Conservation (phyloP, 2,329 filamentous ascomycete species). For the Chaetoscypha palmicola region DNA sequence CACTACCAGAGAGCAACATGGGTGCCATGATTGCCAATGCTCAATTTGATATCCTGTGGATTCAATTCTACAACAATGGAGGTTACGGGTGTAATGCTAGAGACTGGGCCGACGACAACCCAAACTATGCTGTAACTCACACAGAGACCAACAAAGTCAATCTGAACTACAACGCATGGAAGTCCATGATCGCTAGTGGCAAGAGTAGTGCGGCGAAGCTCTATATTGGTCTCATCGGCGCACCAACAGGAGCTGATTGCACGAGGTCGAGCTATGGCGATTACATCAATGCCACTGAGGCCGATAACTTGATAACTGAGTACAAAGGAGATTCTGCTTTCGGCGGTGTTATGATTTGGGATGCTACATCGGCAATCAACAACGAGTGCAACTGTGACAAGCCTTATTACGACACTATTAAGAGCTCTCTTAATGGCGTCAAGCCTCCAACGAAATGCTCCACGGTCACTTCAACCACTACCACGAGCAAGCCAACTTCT, state of each 20-base stretch:
- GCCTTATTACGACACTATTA: slow-evolving; percentile 16
- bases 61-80: slow-evolving; percentile 31
- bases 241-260: slow-evolving; percentile 7
- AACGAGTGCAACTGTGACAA: slow-evolving; percentile 13
- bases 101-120: slow-evolving; percentile 19
- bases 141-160: slow-evolving; percentile 2
- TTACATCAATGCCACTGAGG: slow-evolving; percentile 22
- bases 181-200: slow-evolving; percentile 13
- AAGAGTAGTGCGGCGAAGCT: slow-evolving; percentile 25
- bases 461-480: not conserved
- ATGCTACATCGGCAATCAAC: slow-evolving; percentile 22
- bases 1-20: slow-evolving; percentile 29
- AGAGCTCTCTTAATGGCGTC: slow-evolving; percentile 16
- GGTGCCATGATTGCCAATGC: slow-evolving; percentile 22
- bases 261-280: slow-evolving; percentile 10
- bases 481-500: not conserved
- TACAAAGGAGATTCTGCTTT: slow-evolving; percentile 22
- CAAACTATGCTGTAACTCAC: slow-evolving; percentile 2
- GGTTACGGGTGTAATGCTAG: slow-evolving; percentile 23
- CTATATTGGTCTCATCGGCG: slow-evolving; percentile 27
- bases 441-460: slow-evolving; percentile 1
- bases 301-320: slow-evolving; percentile 19
- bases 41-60: slow-evolving; percentile 29
- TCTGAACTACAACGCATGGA: slow-evolving; percentile 27
- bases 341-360: slow-evolving; percentile 32